phyloP scores from a whole-genome alignment of 164 flowering plant species.

The Aristolochia californica region DNA sequence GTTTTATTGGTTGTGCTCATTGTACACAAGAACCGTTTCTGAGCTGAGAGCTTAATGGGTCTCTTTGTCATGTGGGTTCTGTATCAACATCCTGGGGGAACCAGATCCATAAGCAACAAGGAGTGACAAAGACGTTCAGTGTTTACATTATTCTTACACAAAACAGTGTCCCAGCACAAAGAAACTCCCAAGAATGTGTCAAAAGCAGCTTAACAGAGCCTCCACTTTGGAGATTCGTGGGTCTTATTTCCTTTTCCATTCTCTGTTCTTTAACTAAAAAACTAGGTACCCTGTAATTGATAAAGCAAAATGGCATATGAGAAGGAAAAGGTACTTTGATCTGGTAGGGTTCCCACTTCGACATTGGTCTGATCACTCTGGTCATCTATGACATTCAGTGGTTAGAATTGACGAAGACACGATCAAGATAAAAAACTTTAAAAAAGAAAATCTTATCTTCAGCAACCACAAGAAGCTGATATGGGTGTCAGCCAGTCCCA shows the following conservation, averaged over 20 bases:
- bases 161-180: slow-evolving; percentile 3
- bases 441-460: too few relatives aligned
- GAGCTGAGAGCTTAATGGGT: too few relatives aligned
- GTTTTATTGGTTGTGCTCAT: too few relatives aligned
- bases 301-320: not conserved
- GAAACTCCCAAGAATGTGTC: slow-evolving; percentile 3
- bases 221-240: slow-evolving; percentile 14
- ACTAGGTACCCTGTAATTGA: not conserved
- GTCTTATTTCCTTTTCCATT: not conserved
- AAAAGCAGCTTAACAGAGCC: slow-evolving; percentile 10
- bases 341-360: too few relatives aligned
- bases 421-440: too few relatives aligned
- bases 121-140: not conserved
- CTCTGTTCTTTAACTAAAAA: slow-evolving; percentile 1
- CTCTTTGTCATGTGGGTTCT: not conserved
- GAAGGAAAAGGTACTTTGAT: too few relatives aligned
- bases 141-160: not conserved
- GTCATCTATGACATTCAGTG: too few relatives aligned
- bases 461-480: too few relatives aligned
- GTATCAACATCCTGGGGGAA: slow-evolving; percentile 3
- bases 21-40: too few relatives aligned
- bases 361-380: too few relatives aligned
- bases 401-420: too few relatives aligned
- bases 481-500: too few relatives aligned
- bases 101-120: slow-evolving; percentile 7